Conservation (phyloP, 495 filamentous ascomycete genomes). For the Annulohypoxylon maeteangense region DNA sequence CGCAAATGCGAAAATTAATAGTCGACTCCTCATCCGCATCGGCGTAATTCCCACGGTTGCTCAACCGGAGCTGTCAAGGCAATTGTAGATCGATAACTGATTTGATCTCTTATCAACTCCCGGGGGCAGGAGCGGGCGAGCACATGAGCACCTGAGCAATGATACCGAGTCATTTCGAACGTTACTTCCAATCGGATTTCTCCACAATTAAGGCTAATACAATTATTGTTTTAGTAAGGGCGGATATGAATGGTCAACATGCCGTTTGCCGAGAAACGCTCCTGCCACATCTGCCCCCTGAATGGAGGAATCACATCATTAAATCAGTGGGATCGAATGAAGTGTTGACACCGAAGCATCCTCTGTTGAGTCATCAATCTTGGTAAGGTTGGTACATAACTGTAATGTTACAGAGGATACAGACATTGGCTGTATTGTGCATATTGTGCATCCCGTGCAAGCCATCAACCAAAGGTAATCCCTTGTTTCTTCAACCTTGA, state of each 20-base stretch:
- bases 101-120: constrained; percentile 10
- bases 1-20: constrained; percentile 28
- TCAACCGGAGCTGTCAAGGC: not conserved
- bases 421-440: not conserved
- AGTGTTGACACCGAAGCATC: constrained; percentile 40
- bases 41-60: not conserved
- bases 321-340: constrained; percentile 29
- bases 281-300: constrained; percentile 9
- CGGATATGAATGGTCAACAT: constrained; percentile 18
- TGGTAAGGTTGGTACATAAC: not conserved
- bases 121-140: not conserved
- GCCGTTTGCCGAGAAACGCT: constrained; percentile 6
- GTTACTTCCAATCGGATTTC: constrained; percentile 19
- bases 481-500: not conserved
- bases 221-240: constrained; percentile 11
- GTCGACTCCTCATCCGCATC: not conserved
- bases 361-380: constrained; percentile 36
- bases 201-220: constrained; percentile 41
- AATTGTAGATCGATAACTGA: constrained; percentile 4
- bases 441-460: constrained; percentile 20
- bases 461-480: constrained; percentile 6
- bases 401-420: not conserved
- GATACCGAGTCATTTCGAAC: constrained; percentile 9
- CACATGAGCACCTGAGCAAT: constrained; percentile 15
- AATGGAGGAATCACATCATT: constrained; percentile 24